Evolutionary conservation across 208 protist genomes (phyloP).

Genomic region (Lotmaria passim): DNA sequence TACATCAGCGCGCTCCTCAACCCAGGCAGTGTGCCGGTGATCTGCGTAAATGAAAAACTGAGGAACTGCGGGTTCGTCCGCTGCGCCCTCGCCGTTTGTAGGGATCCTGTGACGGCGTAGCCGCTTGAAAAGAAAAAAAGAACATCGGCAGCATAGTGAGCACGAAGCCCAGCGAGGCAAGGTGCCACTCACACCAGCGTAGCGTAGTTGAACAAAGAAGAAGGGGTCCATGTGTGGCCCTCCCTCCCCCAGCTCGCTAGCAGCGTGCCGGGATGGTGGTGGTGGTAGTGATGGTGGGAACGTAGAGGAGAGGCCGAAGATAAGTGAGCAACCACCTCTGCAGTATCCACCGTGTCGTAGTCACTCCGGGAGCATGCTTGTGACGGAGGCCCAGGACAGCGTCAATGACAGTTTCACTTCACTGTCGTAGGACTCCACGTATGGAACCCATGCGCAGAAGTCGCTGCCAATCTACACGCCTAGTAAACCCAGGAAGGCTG

Average conservation of each 20-base stretch:
- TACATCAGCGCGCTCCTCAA: slow-evolving; percentile 7
- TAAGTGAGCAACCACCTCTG: background rate
- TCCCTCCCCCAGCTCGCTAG: slow-evolving; percentile 10
- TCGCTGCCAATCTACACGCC: background rate
- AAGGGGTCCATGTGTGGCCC: slow-evolving; percentile 1
- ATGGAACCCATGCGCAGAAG: slow-evolving; percentile 25
- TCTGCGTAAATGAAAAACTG: slow-evolving; percentile 10
- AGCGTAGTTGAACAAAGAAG: background rate
- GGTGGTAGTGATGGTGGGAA: slow-evolving; percentile 5
- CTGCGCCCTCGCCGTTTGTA: slow-evolving; percentile 12
- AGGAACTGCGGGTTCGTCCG: slow-evolving; percentile 20
- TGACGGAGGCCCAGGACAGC: slow-evolving; percentile 1
- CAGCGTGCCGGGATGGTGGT: slow-evolving; percentile 14
- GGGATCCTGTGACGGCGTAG: slow-evolving; percentile 16
- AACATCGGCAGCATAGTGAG: background rate
- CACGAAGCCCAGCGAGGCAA: background rate
- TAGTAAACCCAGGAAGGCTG: background rate
- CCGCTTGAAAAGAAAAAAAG: no score
- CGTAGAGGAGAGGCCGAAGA: slow-evolving; percentile 4
- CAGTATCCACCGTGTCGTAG: background rate
- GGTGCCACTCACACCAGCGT: slow-evolving; percentile 13
- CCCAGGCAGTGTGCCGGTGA: slow-evolving; percentile 18
- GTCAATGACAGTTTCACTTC: slow-evolving; percentile 7
- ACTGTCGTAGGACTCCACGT: slow-evolving; percentile 5
- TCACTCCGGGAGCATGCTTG: slow-evolving; percentile 21